Base-by-base conservation (phyloP, 257 asterid species). In the Solanum pimpinellifolium region DNA sequence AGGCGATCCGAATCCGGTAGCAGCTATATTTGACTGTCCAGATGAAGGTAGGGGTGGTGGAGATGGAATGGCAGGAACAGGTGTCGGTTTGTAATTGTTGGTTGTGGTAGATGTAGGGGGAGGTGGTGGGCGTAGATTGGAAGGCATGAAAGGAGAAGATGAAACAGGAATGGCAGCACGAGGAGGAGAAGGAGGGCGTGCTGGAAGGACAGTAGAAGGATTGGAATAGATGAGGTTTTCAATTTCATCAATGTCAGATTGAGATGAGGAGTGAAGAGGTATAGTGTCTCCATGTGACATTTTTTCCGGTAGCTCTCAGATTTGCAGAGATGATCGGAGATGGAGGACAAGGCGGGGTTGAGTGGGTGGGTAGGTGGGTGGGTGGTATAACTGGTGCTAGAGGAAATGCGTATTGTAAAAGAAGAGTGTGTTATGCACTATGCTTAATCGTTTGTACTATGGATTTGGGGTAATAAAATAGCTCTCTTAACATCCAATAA, bases 221-320 rank as follows among this genome's bases (percentile, higher is more conserved):
- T 92, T 88, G 75, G 96, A 88, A 88, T 93, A 88, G 91, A 97
- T 97, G 84, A 95, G 99, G 90, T 94, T 95, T 89, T 97, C 98
- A 94, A 97, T 97, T 96, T 97, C 99, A 87, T 97, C 99, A 69
- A 97, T 97, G 91, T 97, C 99, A 33, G 98, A 97, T 92, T 97
- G 99, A 60, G 99, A 95, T 69, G 93, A 88, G n/a, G 95, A 87
- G 89, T 97, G 93, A 44, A 95, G 92, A 76, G 99, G 98, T 82
- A 94, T 90, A 49, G 98, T 97, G 92, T 92, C 94, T 88, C 92
- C 86, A 42, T 92, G 92, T 75, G 98, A 93, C 98, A 95, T 94
- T 91, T 87, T 90, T 46, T 15, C 60, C 37, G 56, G 37, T 27
- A 66, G 74, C 73, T 66, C 21, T 41, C 81, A 21, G 83, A 76